A percentile compares a stretch with the other conserved stretches of the same genome.
Conservation (phyloP, 1,284 basidiomycete species). For the Ceratobasidium theobromae region DNA sequence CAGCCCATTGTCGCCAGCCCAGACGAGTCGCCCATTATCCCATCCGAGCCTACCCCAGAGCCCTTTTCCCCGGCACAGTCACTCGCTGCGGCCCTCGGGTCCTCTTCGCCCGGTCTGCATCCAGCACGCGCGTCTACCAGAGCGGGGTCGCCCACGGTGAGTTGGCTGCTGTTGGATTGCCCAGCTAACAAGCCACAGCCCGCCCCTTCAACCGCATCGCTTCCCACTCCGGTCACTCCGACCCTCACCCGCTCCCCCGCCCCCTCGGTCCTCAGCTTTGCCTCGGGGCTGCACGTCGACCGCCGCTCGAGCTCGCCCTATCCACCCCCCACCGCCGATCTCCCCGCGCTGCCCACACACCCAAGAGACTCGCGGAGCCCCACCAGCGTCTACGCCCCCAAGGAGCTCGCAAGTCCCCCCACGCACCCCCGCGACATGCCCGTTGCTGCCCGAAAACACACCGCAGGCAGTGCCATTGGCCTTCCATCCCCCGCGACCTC, state of each 20-base stretch:
- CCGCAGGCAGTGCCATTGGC: constrained; percentile 24
- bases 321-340: constrained; percentile 14
- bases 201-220: constrained; percentile 3
- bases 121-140: too few relatives aligned
- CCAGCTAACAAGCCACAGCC: constrained; percentile 1
- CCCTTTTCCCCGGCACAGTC: constrained; percentile 16
- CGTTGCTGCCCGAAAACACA: constrained; percentile 3
- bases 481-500: constrained; percentile 34
- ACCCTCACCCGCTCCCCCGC: constrained; percentile 25
- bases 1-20: background rate
- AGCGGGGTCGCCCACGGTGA: too few relatives aligned
- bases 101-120: background rate
- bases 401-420: background rate
- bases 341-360: constrained; percentile 6
- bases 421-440: background rate
- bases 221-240: constrained; percentile 22
- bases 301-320: constrained; percentile 29
- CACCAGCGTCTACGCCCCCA: background rate
- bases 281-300: constrained; percentile 10
- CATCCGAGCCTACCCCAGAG: background rate
- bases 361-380: constrained; percentile 2
- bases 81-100: constrained; percentile 15
- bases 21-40: constrained; percentile 4
- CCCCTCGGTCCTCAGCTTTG: constrained; percentile 22
- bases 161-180: background rate